Percentiles rank a stretch among this genome's conserved stretches.
Evolutionary conservation across 1,139 yeast species (phyloP).

Genomic region (Taiozyma sp.): DNA sequence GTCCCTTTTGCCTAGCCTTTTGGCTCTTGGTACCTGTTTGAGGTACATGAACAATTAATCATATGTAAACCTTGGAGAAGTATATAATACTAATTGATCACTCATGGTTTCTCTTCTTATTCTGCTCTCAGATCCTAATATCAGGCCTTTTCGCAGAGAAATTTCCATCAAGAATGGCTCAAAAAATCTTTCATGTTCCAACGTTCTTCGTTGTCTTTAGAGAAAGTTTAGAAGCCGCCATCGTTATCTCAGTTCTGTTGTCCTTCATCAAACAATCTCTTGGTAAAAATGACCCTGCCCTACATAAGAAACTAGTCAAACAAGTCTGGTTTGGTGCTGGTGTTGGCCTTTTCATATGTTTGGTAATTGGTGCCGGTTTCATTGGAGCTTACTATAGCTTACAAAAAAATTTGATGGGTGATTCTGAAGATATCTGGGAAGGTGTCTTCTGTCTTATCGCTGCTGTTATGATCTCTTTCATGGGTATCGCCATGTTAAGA

Average conservation of each 20-base stretch:
- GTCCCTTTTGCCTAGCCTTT: not conserved
- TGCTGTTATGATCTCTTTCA: slow-evolving; percentile 73
- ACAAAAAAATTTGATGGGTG: slow-evolving; percentile 78
- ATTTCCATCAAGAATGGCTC: slow-evolving; percentile 2
- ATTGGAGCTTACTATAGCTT: slow-evolving; percentile 71
- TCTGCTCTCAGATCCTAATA: not conserved
- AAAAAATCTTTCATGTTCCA: slow-evolving; percentile 36
- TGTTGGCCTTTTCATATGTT: slow-evolving; percentile 68
- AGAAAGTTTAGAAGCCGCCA: slow-evolving; percentile 85
- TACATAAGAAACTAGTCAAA: slow-evolving; percentile 40
- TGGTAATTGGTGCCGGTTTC: slow-evolving; percentile 71
- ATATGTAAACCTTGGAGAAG: not conserved
- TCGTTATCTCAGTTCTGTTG: slow-evolving; percentile 77
- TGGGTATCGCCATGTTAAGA: slow-evolving; percentile 86
- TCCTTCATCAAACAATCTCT: slow-evolving; percentile 69
- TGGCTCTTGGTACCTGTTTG: not conserved
- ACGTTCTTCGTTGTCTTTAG: slow-evolving; percentile 85
- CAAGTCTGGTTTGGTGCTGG: slow-evolving; percentile 89
- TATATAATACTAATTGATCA: not conserved
- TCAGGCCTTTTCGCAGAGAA: not conserved
- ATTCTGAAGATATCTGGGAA: slow-evolving; percentile 88
- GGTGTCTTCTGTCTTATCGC: slow-evolving; percentile 82
- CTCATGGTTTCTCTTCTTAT: not conserved
- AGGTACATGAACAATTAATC: not conserved
- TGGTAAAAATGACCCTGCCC: slow-evolving; percentile 23